phyloP scores from a whole-genome alignment of 495 filamentous ascomycete genomes.

The Hypoxylon rickii region DNA sequence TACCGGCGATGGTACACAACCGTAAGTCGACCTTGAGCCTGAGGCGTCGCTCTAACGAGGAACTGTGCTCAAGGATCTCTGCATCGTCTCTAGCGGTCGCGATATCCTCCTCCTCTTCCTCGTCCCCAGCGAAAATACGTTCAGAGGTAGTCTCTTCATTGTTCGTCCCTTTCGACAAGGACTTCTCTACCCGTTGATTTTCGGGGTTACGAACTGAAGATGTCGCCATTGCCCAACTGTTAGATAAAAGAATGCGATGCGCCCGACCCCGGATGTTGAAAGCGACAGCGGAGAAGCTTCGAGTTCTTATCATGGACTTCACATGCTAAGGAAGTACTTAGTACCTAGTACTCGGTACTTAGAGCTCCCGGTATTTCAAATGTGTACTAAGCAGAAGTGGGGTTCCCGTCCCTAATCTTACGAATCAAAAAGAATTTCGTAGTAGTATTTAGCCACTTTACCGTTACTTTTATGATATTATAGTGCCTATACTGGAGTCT shows the following conservation, averaged over 20 bases:
- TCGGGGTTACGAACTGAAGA: conserved; percentile 1
- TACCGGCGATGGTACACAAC: conserved; percentile 75
- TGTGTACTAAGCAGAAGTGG: conserved; percentile 32
- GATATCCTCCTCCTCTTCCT: conserved; percentile 12
- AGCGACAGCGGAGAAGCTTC: neutral
- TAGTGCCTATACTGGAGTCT: no score
- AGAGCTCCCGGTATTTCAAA: conserved; percentile 33
- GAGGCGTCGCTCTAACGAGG: conserved; percentile 42
- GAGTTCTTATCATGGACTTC: conserved; percentile 24
- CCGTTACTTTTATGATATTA: conserved; percentile 4
- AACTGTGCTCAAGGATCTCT: conserved; percentile 5
- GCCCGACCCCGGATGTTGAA: neutral
- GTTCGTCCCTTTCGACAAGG: conserved; percentile 11
- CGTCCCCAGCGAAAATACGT: conserved; percentile 16
- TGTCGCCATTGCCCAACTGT: conserved; percentile 14
- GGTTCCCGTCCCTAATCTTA: conserved; percentile 16
- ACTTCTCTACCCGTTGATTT: conserved; percentile 1
- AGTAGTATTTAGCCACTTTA: conserved; percentile 16
- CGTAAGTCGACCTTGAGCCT: conserved; percentile 71
- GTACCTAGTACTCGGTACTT: no score
- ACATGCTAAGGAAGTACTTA: no score
- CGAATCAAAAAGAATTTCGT: conserved; percentile 19
- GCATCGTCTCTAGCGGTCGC: neutral
- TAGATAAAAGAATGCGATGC: neutral
- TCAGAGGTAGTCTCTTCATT: conserved; percentile 18